Percentiles rank a stretch among this genome's conserved stretches.
Conservation (phyloP, 2,329 filamentous ascomycete genomes). For the Fusarium floridanum region DNA sequence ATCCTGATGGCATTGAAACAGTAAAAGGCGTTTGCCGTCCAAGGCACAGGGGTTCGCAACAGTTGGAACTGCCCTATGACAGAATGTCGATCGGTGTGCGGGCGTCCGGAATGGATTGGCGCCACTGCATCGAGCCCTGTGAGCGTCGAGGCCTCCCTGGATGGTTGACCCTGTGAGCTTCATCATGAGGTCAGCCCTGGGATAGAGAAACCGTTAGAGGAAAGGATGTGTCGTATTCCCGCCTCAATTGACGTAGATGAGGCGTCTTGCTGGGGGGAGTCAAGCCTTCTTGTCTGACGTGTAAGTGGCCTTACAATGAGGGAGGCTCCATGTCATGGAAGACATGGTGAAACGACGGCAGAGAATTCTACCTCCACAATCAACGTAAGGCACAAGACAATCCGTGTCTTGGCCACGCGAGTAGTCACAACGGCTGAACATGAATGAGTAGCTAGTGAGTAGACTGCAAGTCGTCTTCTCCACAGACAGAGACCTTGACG, state of each 20-base stretch:
- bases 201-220: constrained; percentile 10
- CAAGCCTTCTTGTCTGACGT: constrained; percentile 1
- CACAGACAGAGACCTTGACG: not conserved
- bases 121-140: constrained; percentile 11
- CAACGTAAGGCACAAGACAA: not conserved
- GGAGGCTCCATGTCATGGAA: not conserved
- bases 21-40: constrained; percentile 14
- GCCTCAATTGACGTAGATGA: constrained; percentile 11
- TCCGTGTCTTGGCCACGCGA: not conserved
- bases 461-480: not conserved
- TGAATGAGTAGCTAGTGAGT: not conserved
- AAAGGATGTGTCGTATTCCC: not conserved
- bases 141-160: not conserved
- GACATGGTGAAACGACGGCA: not conserved
- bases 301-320: not conserved
- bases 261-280: constrained; percentile 3
- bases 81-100: constrained; percentile 4
- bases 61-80: not conserved
- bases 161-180: not conserved
- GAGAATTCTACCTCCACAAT: constrained; percentile 4
- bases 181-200: not conserved
- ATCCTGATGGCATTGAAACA: constrained; percentile 1
- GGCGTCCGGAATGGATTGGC: constrained; percentile 12
- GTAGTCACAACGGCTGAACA: not conserved
- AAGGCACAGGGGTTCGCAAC: not conserved